A percentile compares a stretch with the other conserved stretches of the same genome.
Conservation (phyloP, 768 basidiomycete genomes). For the Tremella yokohamensis region DNA sequence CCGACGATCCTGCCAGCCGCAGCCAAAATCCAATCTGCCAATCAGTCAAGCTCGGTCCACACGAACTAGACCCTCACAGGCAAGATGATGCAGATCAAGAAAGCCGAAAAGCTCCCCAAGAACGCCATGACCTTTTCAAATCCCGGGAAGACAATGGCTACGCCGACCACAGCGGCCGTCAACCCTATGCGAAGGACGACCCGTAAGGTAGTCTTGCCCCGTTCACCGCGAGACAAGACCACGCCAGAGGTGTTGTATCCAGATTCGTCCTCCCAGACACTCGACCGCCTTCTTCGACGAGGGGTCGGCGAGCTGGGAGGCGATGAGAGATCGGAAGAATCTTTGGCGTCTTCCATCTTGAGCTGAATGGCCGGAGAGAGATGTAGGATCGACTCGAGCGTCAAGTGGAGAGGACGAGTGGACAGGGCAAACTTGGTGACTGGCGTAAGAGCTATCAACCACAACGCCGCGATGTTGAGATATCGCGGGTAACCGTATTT, state of each 20-base stretch:
- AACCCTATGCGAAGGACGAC: constrained; percentile 61
- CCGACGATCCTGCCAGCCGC: too few species aligned
- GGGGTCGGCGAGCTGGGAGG: constrained; percentile 4
- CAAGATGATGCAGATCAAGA: constrained; percentile 69
- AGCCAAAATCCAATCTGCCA: too few species aligned
- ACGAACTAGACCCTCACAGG: constrained; percentile 57
- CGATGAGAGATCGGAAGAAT: neutral
- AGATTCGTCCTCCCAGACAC: neutral
- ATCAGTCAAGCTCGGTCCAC: too few species aligned
- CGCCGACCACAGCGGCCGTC: constrained; percentile 61
- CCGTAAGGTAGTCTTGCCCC: constrained; percentile 7
- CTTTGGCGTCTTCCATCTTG: constrained; percentile 1
- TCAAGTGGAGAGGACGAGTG: constrained; percentile 75
- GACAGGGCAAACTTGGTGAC: constrained; percentile 79
- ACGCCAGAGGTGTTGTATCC: neutral
- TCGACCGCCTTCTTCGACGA: neutral
- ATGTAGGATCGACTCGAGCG: constrained; percentile 72
- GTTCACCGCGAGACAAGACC: neutral
- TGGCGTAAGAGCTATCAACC: constrained; percentile 63
- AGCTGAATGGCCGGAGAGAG: constrained; percentile 54
- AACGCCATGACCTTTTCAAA: constrained; percentile 77
- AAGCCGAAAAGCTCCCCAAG: constrained; percentile 81
- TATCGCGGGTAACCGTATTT: constrained; percentile 64
- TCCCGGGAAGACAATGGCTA: constrained; percentile 72
- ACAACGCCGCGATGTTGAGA: constrained; percentile 71